Conservation (phyloP, 2,329 filamentous ascomycete genomes). For the Colletotrichum sp. region DNA sequence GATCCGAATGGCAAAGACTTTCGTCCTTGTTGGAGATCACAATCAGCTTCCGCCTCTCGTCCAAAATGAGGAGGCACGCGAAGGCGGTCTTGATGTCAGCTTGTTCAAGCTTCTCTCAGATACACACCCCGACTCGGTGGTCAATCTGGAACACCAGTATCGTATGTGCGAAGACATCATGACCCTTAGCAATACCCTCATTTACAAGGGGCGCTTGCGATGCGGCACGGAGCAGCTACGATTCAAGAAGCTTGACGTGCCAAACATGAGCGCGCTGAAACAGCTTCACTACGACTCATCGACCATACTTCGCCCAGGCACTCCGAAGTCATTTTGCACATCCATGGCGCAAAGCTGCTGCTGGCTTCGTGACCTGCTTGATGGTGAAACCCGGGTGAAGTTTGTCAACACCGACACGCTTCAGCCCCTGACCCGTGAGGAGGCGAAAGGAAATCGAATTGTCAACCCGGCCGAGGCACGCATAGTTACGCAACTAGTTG, state of each 20-base stretch:
- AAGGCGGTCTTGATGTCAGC: constrained; percentile 88
- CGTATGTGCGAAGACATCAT: constrained; percentile 99
- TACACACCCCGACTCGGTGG: constrained; percentile 83
- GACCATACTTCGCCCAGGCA: constrained; percentile 44
- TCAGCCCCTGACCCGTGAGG: constrained; percentile 68
- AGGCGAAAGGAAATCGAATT: constrained; percentile 81
- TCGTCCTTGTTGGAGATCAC: constrained; percentile 95
- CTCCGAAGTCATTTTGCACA: constrained; percentile 60
- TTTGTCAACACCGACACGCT: constrained; percentile 91
- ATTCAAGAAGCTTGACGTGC: constrained; percentile 69
- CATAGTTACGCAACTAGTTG: constrained; percentile 80
- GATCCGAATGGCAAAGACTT: constrained; percentile 89
- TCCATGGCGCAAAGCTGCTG: constrained; percentile 59
- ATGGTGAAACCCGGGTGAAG: constrained; percentile 75
- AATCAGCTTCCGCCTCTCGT: constrained; percentile 95
- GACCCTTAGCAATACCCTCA: constrained; percentile 89
- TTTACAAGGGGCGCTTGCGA: constrained; percentile 89
- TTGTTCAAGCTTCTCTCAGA: constrained; percentile 95
- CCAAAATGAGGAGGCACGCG: constrained; percentile 85
- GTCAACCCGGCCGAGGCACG: constrained; percentile 86
- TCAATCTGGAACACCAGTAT: constrained; percentile 94
- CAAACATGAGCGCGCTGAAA: constrained; percentile 66
- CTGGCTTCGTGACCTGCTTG: constrained; percentile 78
- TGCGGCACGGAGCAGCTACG: constrained; percentile 85
- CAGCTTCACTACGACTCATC: constrained; percentile 63